Conservation (phyloP, 306 rosid genomes). For the Fragaria nilgerrensis region DNA sequence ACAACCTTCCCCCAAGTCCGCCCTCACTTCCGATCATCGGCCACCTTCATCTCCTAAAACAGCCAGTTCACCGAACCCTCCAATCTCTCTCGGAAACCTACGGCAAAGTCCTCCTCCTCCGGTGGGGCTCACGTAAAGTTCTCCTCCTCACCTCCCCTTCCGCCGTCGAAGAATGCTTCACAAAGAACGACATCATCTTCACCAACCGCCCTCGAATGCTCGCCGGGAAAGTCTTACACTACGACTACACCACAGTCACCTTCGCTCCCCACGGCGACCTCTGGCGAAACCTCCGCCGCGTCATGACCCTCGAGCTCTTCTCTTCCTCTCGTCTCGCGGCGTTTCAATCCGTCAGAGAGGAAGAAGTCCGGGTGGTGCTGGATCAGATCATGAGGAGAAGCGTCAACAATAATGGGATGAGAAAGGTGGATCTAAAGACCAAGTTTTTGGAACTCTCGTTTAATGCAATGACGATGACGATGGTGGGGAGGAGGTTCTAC, state of each 20-base stretch:
- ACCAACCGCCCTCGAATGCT: slow-evolving; percentile 32
- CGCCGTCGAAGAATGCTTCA: slow-evolving; percentile 30
- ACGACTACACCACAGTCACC: slow-evolving; percentile 20
- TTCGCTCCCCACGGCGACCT: slow-evolving; percentile 19
- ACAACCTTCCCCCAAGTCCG: slow-evolving; percentile 31
- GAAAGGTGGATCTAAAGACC: not conserved
- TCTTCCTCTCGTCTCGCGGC: not conserved
- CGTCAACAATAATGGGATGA: not conserved
- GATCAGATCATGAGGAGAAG: not conserved
- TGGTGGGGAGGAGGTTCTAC: slow-evolving; percentile 42
- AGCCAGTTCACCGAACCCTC: slow-evolving; percentile 28
- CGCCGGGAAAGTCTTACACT: slow-evolving; percentile 19
- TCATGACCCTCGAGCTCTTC: slow-evolving; percentile 7
- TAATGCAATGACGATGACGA: slow-evolving; percentile 38
- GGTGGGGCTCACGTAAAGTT: slow-evolving; percentile 17
- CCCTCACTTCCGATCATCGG: slow-evolving; percentile 33
- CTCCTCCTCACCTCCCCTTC: slow-evolving; percentile 21
- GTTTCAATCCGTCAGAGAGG: not conserved
- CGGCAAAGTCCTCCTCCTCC: slow-evolving; percentile 20
- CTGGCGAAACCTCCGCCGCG: slow-evolving; percentile 26
- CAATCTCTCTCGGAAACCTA: not conserved
- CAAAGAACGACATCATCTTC: slow-evolving; percentile 30
- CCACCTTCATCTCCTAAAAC: slow-evolving; percentile 41
- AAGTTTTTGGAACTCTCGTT: slow-evolving; percentile 11
- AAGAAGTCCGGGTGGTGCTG: not conserved